Conservation (phyloP, 805 yeast genomes). For the Yarrowia deformans region DNA sequence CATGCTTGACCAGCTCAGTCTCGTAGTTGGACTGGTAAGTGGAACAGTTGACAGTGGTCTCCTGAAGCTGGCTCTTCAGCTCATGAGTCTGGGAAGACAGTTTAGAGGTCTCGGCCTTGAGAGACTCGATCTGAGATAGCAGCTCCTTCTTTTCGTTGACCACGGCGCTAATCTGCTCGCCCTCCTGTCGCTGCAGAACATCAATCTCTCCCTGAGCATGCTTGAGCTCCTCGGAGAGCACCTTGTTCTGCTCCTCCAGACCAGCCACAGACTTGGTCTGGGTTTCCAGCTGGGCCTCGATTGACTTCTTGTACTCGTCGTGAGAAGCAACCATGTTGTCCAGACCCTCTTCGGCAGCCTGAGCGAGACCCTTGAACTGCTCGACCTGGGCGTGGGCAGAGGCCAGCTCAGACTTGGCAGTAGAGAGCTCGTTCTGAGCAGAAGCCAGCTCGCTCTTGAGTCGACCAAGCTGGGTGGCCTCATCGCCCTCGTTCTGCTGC, state of each 20-base stretch:
- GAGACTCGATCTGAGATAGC: conserved; percentile 42
- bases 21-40: conserved; percentile 64
- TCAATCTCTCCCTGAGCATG: conserved; percentile 44
- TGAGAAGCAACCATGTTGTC: conserved; percentile 61
- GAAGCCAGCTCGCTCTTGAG: conserved; percentile 47
- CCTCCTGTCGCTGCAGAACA: conserved; percentile 41
- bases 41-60: conserved; percentile 54
- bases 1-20: conserved; percentile 62
- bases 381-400: conserved; percentile 63
- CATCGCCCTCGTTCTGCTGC: conserved; percentile 49
- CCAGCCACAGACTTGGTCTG: conserved; percentile 41
- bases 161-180: conserved; percentile 44
- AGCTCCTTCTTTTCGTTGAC: conserved; percentile 44
- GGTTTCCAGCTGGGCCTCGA: conserved; percentile 42
- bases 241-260: conserved; percentile 42
- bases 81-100: conserved; percentile 44
- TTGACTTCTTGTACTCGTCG: conserved; percentile 54
- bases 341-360: conserved; percentile 71
- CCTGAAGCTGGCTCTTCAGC: conserved; percentile 48
- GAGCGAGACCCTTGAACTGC: conserved; percentile 69
- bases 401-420: conserved; percentile 62
- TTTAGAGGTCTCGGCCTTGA: conserved; percentile 47
- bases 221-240: conserved; percentile 41
- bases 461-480: conserved; percentile 46
- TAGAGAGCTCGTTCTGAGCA: conserved; percentile 54